Evolutionary conservation across 2,329 filamentous ascomycete genomes (phyloP).

Genomic region (Cladosporium cucumerinum): DNA sequence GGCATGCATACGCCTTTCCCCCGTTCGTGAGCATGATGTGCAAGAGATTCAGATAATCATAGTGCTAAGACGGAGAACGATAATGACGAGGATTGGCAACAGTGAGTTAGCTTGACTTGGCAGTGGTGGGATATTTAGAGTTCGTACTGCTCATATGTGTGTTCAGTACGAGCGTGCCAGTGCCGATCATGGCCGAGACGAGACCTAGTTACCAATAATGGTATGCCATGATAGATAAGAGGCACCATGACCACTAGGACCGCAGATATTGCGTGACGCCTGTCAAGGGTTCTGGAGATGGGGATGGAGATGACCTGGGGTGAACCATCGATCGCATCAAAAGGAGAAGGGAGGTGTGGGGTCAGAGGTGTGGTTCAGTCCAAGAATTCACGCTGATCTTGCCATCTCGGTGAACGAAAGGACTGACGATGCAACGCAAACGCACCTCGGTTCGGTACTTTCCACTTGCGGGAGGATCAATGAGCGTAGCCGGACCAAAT

Average conservation of each 20-base stretch:
- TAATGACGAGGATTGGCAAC: background rate
- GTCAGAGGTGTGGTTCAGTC: background rate
- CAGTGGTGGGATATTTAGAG: background rate
- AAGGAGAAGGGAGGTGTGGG: background rate
- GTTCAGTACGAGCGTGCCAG: background rate
- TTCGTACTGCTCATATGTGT: background rate
- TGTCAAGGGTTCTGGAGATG: background rate
- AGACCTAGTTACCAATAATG: background rate
- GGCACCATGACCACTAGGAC: background rate
- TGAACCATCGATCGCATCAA: background rate
- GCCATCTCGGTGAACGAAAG: background rate
- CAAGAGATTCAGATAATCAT: background rate
- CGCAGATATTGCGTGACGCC: background rate
- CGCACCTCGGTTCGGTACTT: background rate
- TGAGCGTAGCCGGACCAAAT: background rate
- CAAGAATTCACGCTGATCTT: background rate
- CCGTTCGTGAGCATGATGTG: background rate
- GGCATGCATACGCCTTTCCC: background rate
- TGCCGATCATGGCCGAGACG: background rate
- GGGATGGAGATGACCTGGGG: background rate
- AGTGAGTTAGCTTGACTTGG: background rate
- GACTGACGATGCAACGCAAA: background rate
- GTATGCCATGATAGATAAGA: background rate
- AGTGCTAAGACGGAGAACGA: background rate
- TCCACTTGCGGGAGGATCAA: background rate